Percentiles rank a stretch among this genome's conserved stretches.
Evolutionary conservation across 2,329 filamentous ascomycete genomes (phyloP).

Genomic region (Fusarium agapanthi): DNA sequence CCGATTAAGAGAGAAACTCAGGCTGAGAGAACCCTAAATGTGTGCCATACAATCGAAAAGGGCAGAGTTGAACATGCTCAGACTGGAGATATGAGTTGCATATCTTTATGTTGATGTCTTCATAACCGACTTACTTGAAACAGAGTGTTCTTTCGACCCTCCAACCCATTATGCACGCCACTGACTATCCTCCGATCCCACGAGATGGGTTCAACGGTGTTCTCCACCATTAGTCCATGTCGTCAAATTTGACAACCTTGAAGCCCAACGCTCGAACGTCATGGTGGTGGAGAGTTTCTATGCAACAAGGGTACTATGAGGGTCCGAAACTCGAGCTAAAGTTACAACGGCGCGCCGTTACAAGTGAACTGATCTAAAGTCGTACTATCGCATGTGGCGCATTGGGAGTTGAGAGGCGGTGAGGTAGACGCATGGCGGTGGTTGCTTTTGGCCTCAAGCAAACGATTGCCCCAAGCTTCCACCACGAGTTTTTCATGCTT

Average conservation of each 20-base stretch:
- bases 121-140: neutral
- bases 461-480: constrained; percentile 5
- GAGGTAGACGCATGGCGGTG: neutral
- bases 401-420: constrained; percentile 8
- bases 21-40: neutral
- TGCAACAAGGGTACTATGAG: constrained; percentile 11
- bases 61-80: neutral
- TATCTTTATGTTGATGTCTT: neutral
- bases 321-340: constrained; percentile 15
- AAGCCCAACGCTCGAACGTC: constrained; percentile 9
- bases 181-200: constrained; percentile 2
- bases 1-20: neutral
- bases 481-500: neutral
- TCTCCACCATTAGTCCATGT: constrained; percentile 15
- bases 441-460: neutral
- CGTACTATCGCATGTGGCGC: constrained; percentile 28
- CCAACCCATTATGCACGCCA: constrained; percentile 19
- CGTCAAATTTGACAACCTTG: constrained; percentile 11
- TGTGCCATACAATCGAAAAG: neutral
- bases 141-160: neutral
- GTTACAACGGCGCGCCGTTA: constrained; percentile 23
- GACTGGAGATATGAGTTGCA: neutral
- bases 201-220: constrained; percentile 9
- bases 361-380: constrained; percentile 20
- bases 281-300: constrained; percentile 25